These are phyloP conservation scores for Chaetomiaceae sp. DNA, from an alignment of 2,329 filamentous ascomycete genomes.

Conservation along the genomic window DNA sequence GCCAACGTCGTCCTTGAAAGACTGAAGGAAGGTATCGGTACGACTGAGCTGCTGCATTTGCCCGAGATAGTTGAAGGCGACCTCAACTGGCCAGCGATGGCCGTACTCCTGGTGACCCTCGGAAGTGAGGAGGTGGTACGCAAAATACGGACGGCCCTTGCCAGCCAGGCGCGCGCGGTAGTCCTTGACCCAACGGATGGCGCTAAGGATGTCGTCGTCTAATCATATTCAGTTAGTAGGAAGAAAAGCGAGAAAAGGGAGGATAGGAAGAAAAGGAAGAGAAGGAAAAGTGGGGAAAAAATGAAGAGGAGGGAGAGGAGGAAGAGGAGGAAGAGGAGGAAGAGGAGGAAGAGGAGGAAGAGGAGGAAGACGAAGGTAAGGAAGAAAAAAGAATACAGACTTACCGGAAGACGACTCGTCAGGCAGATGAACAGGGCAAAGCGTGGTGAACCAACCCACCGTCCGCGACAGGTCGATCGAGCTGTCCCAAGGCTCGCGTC, in stretches of 20 bases:
- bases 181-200: slow-evolving; percentile 33
- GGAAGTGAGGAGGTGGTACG: slow-evolving; percentile 32
- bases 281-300: too few species aligned
- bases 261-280: too few species aligned
- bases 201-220: slow-evolving; percentile 19
- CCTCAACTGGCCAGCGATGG: slow-evolving; percentile 38
- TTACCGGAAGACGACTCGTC: slow-evolving; percentile 11
- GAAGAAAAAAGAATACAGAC: too few species aligned
- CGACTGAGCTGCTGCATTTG: slow-evolving; percentile 42
- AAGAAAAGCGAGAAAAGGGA: too few species aligned
- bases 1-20: slow-evolving; percentile 22
- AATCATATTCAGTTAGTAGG: not conserved
- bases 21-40: slow-evolving; percentile 18
- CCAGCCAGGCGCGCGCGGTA: slow-evolving; percentile 31
- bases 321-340: too few species aligned
- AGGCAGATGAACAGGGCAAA: slow-evolving; percentile 32
- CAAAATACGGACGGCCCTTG: slow-evolving; percentile 39
- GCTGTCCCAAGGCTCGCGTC: slow-evolving; percentile 34
- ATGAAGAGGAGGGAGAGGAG: too few species aligned
- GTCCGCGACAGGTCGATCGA: slow-evolving; percentile 36
- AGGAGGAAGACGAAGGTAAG: too few species aligned
- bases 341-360: too few species aligned
- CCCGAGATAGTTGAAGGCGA: slow-evolving; percentile 48
- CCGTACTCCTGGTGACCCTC: slow-evolving; percentile 31
- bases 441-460: slow-evolving; percentile 44